Base-by-base conservation (phyloP, 139 green algal species). In the Dunaliella sp. region DNA sequence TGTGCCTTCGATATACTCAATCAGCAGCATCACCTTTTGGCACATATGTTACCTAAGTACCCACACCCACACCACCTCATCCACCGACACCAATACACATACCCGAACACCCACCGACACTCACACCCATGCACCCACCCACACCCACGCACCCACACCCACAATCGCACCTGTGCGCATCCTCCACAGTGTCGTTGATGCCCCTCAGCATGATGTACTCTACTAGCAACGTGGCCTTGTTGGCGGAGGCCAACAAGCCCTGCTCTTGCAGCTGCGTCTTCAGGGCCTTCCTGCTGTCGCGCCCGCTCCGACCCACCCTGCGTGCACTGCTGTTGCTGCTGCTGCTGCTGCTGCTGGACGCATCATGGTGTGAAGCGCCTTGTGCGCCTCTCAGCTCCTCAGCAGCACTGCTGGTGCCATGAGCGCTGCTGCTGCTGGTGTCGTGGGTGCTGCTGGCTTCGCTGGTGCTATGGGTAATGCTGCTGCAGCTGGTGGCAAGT, bases 161-260 rank as follows among this genome's bases (percentile, higher is more conserved):
- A 37, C 0, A 38, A 32, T 57, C 83, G 26, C 48, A 89, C 86
- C 86, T 73, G 38, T 79, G 28, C 77, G 96, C 96, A 82, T 98
- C 94, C 38, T 96, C 92, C 75, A 89, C 30, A 1, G 65, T 93
- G 91, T 98, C 96, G 85, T 98, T 98, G 35, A 99, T 88, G 3
- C 93, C 91, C 7, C 84, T 76, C 77, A 98, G 93, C 95, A 98
- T 95, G 21, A 95, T 93, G 91, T 98, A 98, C 90, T 98, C 96
- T n/a, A 99, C 92, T 31, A 98, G 89, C 83, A 98, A 93, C 48
- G 85, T 58, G 48, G 30, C 58, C 34, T 79, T 59, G 1, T 34
- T 72, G 78, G 77, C 26, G 21, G 12, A 12, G 25, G 33, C 28
- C 35, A 1, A 22, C 38, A 7, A 22, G 31, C 38, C 38, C 78